Base-by-base conservation (phyloP, 371 early-diverging fungal species). In the Mucor plumbeus region DNA sequence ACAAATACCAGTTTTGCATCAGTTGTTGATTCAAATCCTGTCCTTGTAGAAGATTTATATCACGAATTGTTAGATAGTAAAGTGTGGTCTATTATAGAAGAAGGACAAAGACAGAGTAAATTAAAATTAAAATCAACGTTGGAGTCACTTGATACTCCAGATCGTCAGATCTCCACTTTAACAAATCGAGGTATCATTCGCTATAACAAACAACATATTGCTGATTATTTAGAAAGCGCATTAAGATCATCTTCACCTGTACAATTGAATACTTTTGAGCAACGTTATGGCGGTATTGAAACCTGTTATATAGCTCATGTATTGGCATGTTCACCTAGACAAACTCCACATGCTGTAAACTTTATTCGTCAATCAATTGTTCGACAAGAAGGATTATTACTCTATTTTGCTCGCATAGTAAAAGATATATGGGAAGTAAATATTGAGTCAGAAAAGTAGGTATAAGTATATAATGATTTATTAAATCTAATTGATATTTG, bases 51-150 rank as follows among this genome's bases (percentile, higher is more conserved):
- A 47, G 65, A 70, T 39, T 36, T 61, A 7, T 70, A 68, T 62
- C 19, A 26, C 5, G 65, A 72, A 54, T n/a, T 33, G 7, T 7
- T 34, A 4, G 10, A n/a, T 4, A 21, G 61, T 2, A 64, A 64
- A 33, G 34, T 68, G 7, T 68, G 65, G 62, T 59, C 41, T 21
- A 48, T 72, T 15, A 64, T 53, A 26, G 64, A 64, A 61, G 8
- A 15, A 19, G 21, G 13, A 4, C 15, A 14, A 6, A 7, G 4
- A 57, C 21, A 39, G 15, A 7, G 11, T 17, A 36, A 17, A 33
- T 21, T 9, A 3, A 17, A 38, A 19, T 41, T 43, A n/a, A 61
- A 39, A 21, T 9, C 55, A 15, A 47, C 47, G 0, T 1, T 36
- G 11, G 54, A 47, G 33, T 36, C 35, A 4, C 11, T 40, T 11